Evolutionary conservation across 2,329 filamentous ascomycete genomes (phyloP), one percentile per base, ranked within the genome.

Genomic region (Hortaea werneckii): DNA sequence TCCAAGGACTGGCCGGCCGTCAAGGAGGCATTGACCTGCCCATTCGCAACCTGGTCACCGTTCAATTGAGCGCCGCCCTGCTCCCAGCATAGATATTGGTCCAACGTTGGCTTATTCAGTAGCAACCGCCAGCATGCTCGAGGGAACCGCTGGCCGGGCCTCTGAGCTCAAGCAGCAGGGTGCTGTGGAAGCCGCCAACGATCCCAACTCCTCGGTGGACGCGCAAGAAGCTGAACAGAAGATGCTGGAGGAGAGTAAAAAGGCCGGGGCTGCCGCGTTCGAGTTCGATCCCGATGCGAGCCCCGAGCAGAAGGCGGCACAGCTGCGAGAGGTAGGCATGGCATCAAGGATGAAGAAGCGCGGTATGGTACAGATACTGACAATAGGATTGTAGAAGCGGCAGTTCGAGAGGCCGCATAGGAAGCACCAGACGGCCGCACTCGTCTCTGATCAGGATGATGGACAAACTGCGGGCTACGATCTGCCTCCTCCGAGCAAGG

Each of bases 241-340:
- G 57, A 76, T 95, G 41, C 75, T 94, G 27, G 73, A 85, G 44
- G 82, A 94, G 65, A 87, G 86, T 55, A 79, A 76, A 59, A 83
- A 84, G 58, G 86, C 83, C 9, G 92, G 92, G 37, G 79, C 84
- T 26, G 71, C 82, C 29, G 89, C 87, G 52, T 92, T 85, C 63
- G 78, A 82, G 51, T 98, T 96, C 69, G 78, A 98, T 62, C 87
- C 92, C 1, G 70, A 95, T 71, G 89, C 88, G 37, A 82, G 76
- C 38, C 76, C 83, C 1, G 86, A 88, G 63, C 76, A 94, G 66
- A 98, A 98, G 72, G 82, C 78, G 50, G 83, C 83, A 29, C 85
- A 89, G 63, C 82, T 84, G 20, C 74, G 77, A 74, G 78, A 82
- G 61, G 87, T 94, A 35, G 32, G 32, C n/a, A 9, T 9, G 20